Base-by-base conservation (phyloP, 1,284 basidiomycete species). In the Microbotryum intermedium region DNA sequence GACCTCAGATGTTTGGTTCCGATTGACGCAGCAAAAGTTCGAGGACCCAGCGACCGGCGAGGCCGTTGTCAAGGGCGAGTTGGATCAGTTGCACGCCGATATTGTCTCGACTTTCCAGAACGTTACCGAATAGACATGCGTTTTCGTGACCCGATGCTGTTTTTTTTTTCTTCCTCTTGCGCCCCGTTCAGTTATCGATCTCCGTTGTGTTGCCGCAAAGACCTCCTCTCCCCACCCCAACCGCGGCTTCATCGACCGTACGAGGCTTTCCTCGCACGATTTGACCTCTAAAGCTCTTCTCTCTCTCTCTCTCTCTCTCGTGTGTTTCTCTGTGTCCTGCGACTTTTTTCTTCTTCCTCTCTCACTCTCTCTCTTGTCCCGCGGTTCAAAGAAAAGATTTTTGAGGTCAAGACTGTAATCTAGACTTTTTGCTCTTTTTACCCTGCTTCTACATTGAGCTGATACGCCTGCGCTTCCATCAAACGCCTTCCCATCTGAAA, bases 1-100 rank as follows among this genome's bases (percentile, higher is more conserved):
- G 45, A 83, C 90, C 16, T 79, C 81, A 57, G 94, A 99, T 70
- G 76, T 95, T 65, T 88, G 94, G 82, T 97, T 87, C 80, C 90
- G 93, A 75, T 47, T 65, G 62, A 70, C 71, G 65, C 73, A 68
- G 57, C 64, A 63, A 53, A 66, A 70, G 56, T 42, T 58, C 30
- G 55, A 57, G 42, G 16, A 65, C 47, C 65, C 65, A 21, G 65
- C 62, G 0, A 29, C 51, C n/a, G 65, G 65, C 20, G 54, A 67
- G 47, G 50, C 57, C 29, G 13, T 58, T 4, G 55, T 62, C 54
- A 48, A 50, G 45, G 58, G 62, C 56, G 50, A 86, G 74, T 78
- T 91, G 72, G 88, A 93, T 72, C 79, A 80, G 47, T 76, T 93
- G 59, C 79, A 92, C 74, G 76, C 76, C 62, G 90, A 64, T 53